Evolutionary conservation across 805 yeast genomes (phyloP), one percentile per base, ranked within the genome.

Genomic region (Candida patagonica): DNA sequence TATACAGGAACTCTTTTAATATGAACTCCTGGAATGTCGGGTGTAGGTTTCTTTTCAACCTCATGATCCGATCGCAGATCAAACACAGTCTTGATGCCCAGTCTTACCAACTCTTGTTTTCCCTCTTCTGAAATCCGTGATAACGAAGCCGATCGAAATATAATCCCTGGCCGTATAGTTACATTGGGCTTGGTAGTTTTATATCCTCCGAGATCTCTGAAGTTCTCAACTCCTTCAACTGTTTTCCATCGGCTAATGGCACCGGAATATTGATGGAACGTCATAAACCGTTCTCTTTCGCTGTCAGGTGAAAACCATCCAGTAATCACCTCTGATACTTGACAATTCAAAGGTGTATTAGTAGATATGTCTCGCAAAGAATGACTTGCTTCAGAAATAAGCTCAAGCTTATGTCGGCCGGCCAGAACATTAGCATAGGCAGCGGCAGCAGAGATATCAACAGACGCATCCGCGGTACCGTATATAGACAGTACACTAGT

Each of bases 121-220:
- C 94, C 94, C 0, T 43, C 37, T 1, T 52, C 61, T 0, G 87
- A 73, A 24, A 81, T 64, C 1, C 60, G 56, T 2, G 71, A 64
- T 22, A 80, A 66, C 39, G 71, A 69, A 0, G 89, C 94, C 48
- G 79, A 70, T 44, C 95, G 70, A 57, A 60, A 86, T 12, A 78
- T 50, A 5, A 69, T 37, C 8, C 77, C 74, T 2, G 78, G 67
- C 47, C 81, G 48, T 53, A 71, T 50, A 5, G 55, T 43, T 7
- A 56, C 58, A 17, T 58, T 55, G 0, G 75, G 41, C 29, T 23
- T 13, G n/a, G 12, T 23, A 15, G 29, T 20, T 22, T 20, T 22
- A 74, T 80, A 85, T 10, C 94, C 95, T 1, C 95, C 95, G 42
- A 79, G 54, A 52, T 86, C 95, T 46, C 95, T 67, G 51, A 83